Percentiles rank a stretch among this genome's conserved stretches.
Evolutionary conservation across 495 filamentous ascomycete species (phyloP).

Genomic region (Aspergillus sparsus): DNA sequence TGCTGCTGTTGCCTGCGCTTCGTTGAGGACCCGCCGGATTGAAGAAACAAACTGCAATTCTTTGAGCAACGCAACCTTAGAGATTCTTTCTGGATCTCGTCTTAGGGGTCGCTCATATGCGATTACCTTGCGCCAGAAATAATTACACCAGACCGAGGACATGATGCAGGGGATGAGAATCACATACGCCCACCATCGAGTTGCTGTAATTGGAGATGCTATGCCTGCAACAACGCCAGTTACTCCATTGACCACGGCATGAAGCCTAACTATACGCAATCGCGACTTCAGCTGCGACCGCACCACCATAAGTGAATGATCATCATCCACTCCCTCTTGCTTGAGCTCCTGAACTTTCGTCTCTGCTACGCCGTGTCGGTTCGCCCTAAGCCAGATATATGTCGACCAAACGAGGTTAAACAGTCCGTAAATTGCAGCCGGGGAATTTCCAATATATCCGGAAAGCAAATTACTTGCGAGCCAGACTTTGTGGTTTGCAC

Average conservation of each 20-base stretch:
- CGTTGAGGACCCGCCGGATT: neutral
- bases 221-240: conserved; percentile 52
- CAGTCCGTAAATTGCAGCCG: conserved; percentile 25
- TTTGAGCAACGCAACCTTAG: neutral
- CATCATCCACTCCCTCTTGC: neutral
- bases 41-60: neutral
- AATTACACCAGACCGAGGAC: conserved; percentile 42
- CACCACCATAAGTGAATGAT: neutral
- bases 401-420: conserved; percentile 49
- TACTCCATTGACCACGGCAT: conserved; percentile 41
- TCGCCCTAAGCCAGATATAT: conserved; percentile 40
- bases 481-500: conserved; percentile 42
- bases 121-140: conserved; percentile 46
- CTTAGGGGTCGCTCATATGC: conserved; percentile 49
- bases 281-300: conserved; percentile 34
- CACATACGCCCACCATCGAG: conserved; percentile 52
- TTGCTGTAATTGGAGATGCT: conserved; percentile 51
- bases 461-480: conserved; percentile 50
- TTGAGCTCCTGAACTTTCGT: neutral
- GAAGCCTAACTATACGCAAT: conserved; percentile 40
- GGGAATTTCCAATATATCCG: conserved; percentile 35
- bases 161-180: conserved; percentile 52
- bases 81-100: neutral
- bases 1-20: neutral
- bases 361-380: conserved; percentile 28